phyloP scores from a whole-genome alignment of 495 filamentous ascomycete genomes.

The Cercophora newfieldiana region DNA sequence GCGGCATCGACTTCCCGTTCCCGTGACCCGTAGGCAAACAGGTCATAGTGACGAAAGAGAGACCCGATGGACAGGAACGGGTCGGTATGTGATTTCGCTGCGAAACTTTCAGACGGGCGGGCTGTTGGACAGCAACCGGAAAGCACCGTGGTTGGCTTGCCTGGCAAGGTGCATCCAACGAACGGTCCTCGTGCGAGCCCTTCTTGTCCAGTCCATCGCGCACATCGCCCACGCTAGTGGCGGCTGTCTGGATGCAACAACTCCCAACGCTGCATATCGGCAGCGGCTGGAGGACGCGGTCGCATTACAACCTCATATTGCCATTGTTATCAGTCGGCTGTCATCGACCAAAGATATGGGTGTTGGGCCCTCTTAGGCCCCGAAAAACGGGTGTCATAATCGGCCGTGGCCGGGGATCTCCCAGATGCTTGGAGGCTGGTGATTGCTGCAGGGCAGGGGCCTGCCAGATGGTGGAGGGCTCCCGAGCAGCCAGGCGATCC shows the following conservation, averaged over 20 bases:
- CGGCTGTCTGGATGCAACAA: neutral
- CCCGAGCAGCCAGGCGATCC: too few relatives aligned
- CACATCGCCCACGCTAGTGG: neutral
- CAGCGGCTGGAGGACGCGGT: neutral
- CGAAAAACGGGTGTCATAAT: too few relatives aligned
- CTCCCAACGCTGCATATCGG: slow-evolving; percentile 4
- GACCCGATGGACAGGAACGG: slow-evolving; percentile 1
- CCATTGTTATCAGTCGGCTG: neutral
- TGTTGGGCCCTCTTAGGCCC: too few relatives aligned
- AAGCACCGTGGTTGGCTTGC: slow-evolving; percentile 3
- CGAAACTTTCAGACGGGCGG: neutral
- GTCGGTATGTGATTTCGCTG: neutral
- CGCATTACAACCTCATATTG: neutral
- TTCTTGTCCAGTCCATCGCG: neutral
- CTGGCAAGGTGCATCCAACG: neutral
- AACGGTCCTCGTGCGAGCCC: slow-evolving; percentile 5
- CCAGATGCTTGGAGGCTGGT: too few relatives aligned
- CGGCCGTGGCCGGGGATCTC: too few relatives aligned
- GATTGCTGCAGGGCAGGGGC: too few relatives aligned
- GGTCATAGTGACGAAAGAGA: slow-evolving; percentile 2
- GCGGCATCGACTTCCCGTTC: neutral
- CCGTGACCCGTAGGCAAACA: neutral
- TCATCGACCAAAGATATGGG: neutral
- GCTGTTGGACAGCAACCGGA: neutral
- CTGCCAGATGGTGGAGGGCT: too few relatives aligned